Evolutionary conservation across 2,329 filamentous ascomycete genomes (phyloP), one percentile per base, ranked within the genome.

Genomic region (Sporothrix globosa): DNA sequence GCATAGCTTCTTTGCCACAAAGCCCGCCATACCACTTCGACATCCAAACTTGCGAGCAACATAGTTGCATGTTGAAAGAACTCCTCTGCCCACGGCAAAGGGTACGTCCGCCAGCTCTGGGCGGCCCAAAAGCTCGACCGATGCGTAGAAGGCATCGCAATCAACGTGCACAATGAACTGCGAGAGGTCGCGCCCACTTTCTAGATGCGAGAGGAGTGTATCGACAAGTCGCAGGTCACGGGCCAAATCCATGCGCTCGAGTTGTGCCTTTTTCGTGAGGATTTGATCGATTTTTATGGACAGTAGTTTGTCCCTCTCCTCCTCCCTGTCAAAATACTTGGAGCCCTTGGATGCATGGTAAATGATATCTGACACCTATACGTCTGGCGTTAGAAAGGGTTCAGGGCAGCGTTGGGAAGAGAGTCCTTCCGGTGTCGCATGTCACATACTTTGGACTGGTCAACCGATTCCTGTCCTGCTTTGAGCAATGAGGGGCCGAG

Each of bases 71-170:
- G 87, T 90, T 24, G 87, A 88, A 34, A 90, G 78, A 2, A 90
- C 88, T 2, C 88, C 88, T 19, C 79, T 82, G 0, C 96, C 96
- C 0, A 99, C 96, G 0, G 95, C 93, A 81, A 99, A 97, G 0
- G 96, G 96, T 0, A 97, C 83, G 52, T 93, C 84, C 72, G 91
- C 92, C 60, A 99, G 85, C 77, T 97, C 94, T 0, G 95, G 96
- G 0, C 91, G 86, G 76, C 92, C 90, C 3, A 94, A 85, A 74
- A 90, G 92, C 79, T 98, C 96, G 0, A 98, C 96, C 0, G 96
- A 93, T 0, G 96, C 96, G 77, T 96, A 99, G 80, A 99, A 99
- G 19, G 96, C 96, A 82, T 99, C 96, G 80, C 96, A 98, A 79
- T 99, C 96, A 63, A 98, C 87, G 78, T 99, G 96, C 0, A 98